Conservation (phyloP, 441 rosid genomes). For the Flueggea neowawraea region DNA sequence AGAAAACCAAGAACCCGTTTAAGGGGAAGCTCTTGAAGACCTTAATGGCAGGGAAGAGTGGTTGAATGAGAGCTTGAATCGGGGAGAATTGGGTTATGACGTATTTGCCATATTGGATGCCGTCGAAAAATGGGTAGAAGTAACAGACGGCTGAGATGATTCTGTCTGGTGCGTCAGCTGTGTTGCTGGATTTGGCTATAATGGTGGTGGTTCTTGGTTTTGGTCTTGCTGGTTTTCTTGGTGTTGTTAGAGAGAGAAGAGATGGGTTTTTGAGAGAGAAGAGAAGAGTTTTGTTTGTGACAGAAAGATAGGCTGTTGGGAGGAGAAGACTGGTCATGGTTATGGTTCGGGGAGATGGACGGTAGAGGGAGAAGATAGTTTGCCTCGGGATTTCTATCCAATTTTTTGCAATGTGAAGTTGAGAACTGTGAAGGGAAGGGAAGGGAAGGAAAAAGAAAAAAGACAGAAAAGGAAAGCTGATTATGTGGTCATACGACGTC, state of each 20-base stretch:
- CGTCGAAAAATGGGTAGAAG: constrained; percentile 92
- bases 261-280: constrained; percentile 24
- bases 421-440: too few relatives aligned
- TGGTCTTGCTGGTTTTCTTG: constrained; percentile 17
- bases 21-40: constrained; percentile 88
- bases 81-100: constrained; percentile 68
- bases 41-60: constrained; percentile 71
- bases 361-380: constrained; percentile 27
- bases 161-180: constrained; percentile 74
- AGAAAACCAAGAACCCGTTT: constrained; percentile 76
- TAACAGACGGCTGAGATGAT: constrained; percentile 81
- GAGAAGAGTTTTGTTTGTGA: constrained; percentile 7
- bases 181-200: constrained; percentile 43
- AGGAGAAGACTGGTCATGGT: constrained; percentile 45
- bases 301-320: constrained; percentile 31
- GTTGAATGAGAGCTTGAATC: constrained; percentile 62
- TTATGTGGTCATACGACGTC: too few relatives aligned
- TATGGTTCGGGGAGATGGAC: constrained; percentile 11
- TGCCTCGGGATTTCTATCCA: too few relatives aligned
- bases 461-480: too few relatives aligned
- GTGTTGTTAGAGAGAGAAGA: constrained; percentile 14
- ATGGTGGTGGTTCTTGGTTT: constrained; percentile 20
- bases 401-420: too few relatives aligned
- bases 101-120: constrained; percentile 82
- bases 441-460: too few relatives aligned